Percentiles rank a stretch among this genome's conserved stretches.
phyloP scores from a whole-genome alignment of 768 basidiomycete genomes.

The Boletellus ananiceps region DNA sequence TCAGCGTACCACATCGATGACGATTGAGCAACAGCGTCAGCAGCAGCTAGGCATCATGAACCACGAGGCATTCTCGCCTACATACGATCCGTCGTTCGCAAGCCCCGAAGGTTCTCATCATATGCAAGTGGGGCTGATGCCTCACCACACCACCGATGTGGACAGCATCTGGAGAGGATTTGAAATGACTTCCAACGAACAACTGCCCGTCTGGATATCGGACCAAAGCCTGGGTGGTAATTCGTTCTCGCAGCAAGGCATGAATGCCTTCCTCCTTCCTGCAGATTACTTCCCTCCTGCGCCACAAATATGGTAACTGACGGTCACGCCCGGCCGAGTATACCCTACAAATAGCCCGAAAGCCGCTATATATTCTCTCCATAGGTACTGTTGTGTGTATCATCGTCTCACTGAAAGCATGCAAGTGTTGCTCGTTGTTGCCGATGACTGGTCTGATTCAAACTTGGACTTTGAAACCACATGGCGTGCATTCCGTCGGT shows the following conservation, averaged over 20 bases:
- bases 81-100: conserved; percentile 45
- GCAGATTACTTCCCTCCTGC: conserved; percentile 66
- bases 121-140: conserved; percentile 27
- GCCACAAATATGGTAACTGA: conserved; percentile 70
- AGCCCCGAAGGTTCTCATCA: conserved; percentile 31
- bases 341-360: conserved; percentile 22
- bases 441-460: conserved; percentile 12
- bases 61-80: conserved; percentile 52
- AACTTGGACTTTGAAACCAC: conserved; percentile 6
- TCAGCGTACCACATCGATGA: conserved; percentile 45
- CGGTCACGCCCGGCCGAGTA: conserved; percentile 18
- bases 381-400: conserved; percentile 1
- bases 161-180: conserved; percentile 77
- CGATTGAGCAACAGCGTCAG: conserved; percentile 39
- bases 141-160: conserved; percentile 32
- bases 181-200: conserved; percentile 66
- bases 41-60: conserved; percentile 28
- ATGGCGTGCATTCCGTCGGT: neutral
- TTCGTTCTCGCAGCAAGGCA: conserved; percentile 74
- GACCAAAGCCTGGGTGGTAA: conserved; percentile 77
- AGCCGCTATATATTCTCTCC: conserved; percentile 14
- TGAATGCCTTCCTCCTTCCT: conserved; percentile 81
- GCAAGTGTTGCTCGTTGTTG: too few relatives aligned
- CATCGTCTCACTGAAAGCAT: neutral
- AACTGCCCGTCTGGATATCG: conserved; percentile 81